Percentiles rank a stretch among this genome's conserved stretches.
Evolutionary conservation across 2,329 filamentous ascomycete genomes (phyloP).

Genomic region (Aspergillus niger): DNA sequence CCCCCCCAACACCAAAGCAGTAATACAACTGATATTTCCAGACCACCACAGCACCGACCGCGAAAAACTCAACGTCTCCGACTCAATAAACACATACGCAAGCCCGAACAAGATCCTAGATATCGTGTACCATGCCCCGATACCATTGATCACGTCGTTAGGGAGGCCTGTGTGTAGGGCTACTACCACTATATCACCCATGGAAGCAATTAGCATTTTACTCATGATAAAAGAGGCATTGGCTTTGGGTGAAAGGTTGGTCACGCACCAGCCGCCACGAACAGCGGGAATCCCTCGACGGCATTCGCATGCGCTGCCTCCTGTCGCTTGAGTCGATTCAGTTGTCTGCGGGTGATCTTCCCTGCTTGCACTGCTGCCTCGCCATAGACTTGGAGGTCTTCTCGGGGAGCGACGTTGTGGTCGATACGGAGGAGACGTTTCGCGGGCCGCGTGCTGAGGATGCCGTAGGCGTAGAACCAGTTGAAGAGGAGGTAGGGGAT

Average conservation of each 20-base stretch:
- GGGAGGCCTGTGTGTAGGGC: conserved; percentile 40
- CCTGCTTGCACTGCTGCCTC: conserved; percentile 37
- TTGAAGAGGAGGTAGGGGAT: conserved; percentile 41
- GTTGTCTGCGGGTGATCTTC: conserved; percentile 38
- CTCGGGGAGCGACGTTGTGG: conserved; percentile 42
- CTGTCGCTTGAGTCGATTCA: conserved; percentile 40
- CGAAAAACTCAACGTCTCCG: conserved; percentile 31
- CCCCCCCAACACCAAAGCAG: conserved; percentile 39
- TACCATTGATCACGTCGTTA: conserved; percentile 37
- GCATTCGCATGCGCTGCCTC: conserved; percentile 39
- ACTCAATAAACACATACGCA: conserved; percentile 39
- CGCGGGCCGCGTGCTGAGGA: conserved; percentile 38
- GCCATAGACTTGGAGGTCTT: conserved; percentile 42
- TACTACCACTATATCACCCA: conserved; percentile 30
- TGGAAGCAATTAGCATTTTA: background rate
- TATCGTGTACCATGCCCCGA: conserved; percentile 40
- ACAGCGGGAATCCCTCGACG: conserved; percentile 41
- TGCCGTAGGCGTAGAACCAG: conserved; percentile 42
- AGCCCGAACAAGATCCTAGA: conserved; percentile 37
- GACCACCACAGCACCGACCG: conserved; percentile 44
- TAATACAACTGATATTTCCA: conserved; percentile 42
- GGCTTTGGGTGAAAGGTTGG: background rate
- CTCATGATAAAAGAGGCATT: background rate
- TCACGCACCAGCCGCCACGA: conserved; percentile 38
- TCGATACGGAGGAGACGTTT: conserved; percentile 39